Evolutionary conservation across 176 grass and related monocot genomes (phyloP), one percentile per base, ranked within the genome.

Genomic region (Luzula sylvatica): DNA sequence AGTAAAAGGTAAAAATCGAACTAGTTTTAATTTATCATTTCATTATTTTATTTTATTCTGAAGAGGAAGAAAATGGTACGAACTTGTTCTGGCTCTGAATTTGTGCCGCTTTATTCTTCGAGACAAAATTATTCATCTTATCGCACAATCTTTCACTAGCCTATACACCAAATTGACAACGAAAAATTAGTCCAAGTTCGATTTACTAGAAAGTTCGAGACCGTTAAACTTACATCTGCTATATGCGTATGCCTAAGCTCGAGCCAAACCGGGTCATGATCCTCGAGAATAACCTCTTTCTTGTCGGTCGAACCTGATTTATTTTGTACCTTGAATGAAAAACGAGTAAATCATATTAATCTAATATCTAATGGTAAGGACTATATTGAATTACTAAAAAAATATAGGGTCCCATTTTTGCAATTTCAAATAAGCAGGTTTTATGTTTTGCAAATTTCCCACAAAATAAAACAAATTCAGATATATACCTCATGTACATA

Each of bases 81-180:
- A 47, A 64, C 60, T 47, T 64, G 2, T 45, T 25, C 60, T 47
- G 46, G 60, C 25, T 64, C 35, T 89, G 80, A 70, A 86, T 75
- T 80, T 96, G 92, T 12, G 92, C 92, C 59, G 81, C 92, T 82
- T 96, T 96, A 73, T 96, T 96, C 71, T 86, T 96, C 42, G 81
- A 53, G 42, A 76, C 67, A 48, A 96, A 90, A 52, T 62, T 96
- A 42, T 70, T 73, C 67, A 90, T 89, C 78, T 86, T 96, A 11
- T 96, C 92, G 27, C 83, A 80, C 46, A 96, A 75, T 63, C 92
- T 86, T 71, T 82, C 85, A 77, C 84, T 90, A 43, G 92, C 92
- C 92, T 96, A 51, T 3, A 29, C 76, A 75, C 79, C 26, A 38
- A 60, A 48, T 30, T 43, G 22, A 43, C 15, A 64, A 53, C 75